phyloP scores from a whole-genome alignment of 2,329 filamentous ascomycete species.

The Pseudogymnoascus sp. region DNA sequence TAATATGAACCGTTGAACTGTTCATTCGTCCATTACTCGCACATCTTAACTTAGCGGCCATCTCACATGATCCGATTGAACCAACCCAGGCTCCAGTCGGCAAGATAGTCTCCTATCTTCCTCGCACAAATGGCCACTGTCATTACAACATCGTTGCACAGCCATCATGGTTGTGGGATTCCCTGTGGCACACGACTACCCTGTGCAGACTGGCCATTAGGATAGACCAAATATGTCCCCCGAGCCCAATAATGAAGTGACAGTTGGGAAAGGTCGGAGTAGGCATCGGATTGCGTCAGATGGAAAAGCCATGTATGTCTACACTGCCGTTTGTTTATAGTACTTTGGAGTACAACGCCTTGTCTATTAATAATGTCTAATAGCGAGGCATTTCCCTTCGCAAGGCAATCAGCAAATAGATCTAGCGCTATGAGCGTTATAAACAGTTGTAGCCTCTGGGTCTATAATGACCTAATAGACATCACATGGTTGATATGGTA shows the following conservation, averaged over 20 bases:
- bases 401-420: neutral
- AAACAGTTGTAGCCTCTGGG: neutral
- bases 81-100: neutral
- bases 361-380: neutral
- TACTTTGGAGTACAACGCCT: neutral
- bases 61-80: neutral
- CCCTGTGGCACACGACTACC: neutral
- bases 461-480: neutral
- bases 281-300: neutral
- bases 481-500: neutral
- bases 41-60: neutral
- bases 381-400: neutral
- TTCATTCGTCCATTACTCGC: neutral
- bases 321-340: neutral
- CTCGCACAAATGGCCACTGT: neutral
- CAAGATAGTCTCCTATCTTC: neutral
- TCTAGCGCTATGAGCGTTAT: neutral
- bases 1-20: slow-evolving; percentile 3
- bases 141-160: neutral
- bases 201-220: neutral
- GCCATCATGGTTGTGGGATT: neutral
- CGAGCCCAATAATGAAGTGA: neutral
- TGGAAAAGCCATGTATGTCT: neutral
- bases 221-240: neutral
- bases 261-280: neutral